Evolutionary conservation across 192 early-diverging fungal genomes (phyloP).

Genomic region (Rhizoclosmatium sp.): DNA sequence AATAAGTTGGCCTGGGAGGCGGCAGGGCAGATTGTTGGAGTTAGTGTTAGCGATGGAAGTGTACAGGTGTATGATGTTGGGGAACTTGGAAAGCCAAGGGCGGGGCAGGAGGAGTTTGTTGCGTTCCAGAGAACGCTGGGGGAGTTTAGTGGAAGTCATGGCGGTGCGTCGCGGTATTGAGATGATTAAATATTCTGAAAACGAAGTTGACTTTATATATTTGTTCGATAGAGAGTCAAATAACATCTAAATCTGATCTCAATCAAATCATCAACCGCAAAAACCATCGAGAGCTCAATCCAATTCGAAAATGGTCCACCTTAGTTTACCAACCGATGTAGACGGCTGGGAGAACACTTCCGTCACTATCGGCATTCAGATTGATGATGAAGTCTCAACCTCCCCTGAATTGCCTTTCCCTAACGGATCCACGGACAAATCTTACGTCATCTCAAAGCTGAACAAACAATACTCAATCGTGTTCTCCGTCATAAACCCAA

Average conservation of each 20-base stretch:
- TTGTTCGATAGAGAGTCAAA: neutral
- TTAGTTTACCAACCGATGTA: neutral
- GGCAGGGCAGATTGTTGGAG: slow-evolving; percentile 78
- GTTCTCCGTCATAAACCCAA: neutral
- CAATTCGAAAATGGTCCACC: neutral
- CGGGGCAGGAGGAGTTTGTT: slow-evolving; percentile 1
- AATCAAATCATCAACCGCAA: neutral
- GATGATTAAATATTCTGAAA: neutral
- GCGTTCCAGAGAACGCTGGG: slow-evolving; percentile 10
- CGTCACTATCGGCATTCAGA: neutral
- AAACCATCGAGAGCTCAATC: neutral
- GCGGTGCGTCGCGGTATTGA: neutral
- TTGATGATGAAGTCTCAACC: neutral
- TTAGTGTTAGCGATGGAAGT: slow-evolving; percentile 85
- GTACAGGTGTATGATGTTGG: slow-evolving; percentile 94
- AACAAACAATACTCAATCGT: slow-evolving; percentile 7
- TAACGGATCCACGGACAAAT: neutral
- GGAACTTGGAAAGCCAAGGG: slow-evolving; percentile 62
- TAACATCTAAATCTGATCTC: neutral
- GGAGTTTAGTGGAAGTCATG: slow-evolving; percentile 1
- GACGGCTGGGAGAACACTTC: neutral
- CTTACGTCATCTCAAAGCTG: neutral
- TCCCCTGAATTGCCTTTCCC: neutral
- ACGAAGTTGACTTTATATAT: neutral
- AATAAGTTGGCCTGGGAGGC: slow-evolving; percentile 97